A percentile compares a stretch with the other conserved stretches of the same genome.
These are phyloP conservation scores for Ogataea corticis DNA, from an alignment of 805 yeast species.

Conservation along the genomic window DNA sequence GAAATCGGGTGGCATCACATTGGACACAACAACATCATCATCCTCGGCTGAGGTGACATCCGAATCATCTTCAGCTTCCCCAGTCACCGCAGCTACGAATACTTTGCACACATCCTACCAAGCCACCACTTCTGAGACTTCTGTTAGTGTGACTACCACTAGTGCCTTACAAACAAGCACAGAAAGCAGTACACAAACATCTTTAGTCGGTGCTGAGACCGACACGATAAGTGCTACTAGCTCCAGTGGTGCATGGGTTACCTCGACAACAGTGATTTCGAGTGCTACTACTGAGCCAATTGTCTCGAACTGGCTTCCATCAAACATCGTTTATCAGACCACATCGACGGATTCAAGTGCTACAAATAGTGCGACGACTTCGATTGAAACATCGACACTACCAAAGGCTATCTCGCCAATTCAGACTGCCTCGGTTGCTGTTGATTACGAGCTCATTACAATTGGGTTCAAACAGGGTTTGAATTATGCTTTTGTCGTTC, in stretches of 20 bases:
- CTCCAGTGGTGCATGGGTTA: neutral
- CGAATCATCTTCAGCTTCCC: too few relatives aligned
- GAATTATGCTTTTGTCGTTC: conserved; percentile 82
- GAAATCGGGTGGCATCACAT: too few relatives aligned
- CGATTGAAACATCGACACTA: conserved; percentile 49
- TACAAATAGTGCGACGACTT: conserved; percentile 26
- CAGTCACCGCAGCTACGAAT: too few relatives aligned
- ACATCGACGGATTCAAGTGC: conserved; percentile 31
- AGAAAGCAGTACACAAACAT: too few relatives aligned
- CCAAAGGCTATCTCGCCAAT: conserved; percentile 82
- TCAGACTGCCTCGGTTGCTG: conserved; percentile 40
- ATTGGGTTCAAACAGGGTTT: conserved; percentile 77
- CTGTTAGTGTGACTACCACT: too few relatives aligned
- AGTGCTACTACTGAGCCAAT: conserved; percentile 1
- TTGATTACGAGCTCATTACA: conserved; percentile 57
- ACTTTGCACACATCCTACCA: too few relatives aligned
- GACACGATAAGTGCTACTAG: neutral
- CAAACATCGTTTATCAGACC: conserved; percentile 39
- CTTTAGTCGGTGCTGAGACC: too few relatives aligned
- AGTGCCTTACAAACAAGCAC: too few relatives aligned
- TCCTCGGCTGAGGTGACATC: too few relatives aligned
- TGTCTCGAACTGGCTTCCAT: conserved; percentile 44
- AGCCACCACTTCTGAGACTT: too few relatives aligned
- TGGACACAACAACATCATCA: too few relatives aligned
- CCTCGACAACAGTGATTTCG: neutral